Base-by-base conservation (phyloP, 306 rosid species). In the Vigna unguiculata region DNA sequence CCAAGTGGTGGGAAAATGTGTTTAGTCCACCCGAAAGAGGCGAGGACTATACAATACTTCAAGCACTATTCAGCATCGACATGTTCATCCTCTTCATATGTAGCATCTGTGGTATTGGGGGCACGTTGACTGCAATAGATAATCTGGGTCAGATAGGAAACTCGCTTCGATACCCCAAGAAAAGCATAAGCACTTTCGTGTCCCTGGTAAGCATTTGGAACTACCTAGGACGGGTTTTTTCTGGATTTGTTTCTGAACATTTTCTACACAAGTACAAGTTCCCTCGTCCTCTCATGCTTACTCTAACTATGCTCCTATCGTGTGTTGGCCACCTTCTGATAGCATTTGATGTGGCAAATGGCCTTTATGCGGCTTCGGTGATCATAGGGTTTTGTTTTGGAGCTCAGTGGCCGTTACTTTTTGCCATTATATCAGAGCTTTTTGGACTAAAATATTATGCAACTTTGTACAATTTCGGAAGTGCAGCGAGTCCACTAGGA, bases 381-480 rank as follows among this genome's bases (percentile, higher is more conserved):
- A 85, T 91, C 1, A 91, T 87, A 16, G 98, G 98, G 4, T 88
- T 91, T 14, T 83, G 84, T 64, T 93, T 88, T 49, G 98, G 98
- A 0, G 98, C 98, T 0, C 92, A 88, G 1, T 91, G 96, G 97
- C 97, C 94, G 1, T 60, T 93, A 30, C 90, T 93, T 22, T 91
- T 93, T 40, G 88, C 96, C 24, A 90, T 90, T 8, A 87, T 93
- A 0, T 93, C 98, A 0, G 98, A 93, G 64, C 77, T 91, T 12
- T 93, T 93, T 74, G 98, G 97, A 0, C 84, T 91, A 0, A 91
- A 91, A 45, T 93, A 93, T 63, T 93, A 91, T 46, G 80, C 98
- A 0, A 93, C 98, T 21, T 25, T 91, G 72, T 93, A 87, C 75
- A 93, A 91, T 53, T 90, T 91, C 34, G 98, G 98, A 0, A 80